Conservation (phyloP, 768 basidiomycete genomes). For the Suillus placidus region DNA sequence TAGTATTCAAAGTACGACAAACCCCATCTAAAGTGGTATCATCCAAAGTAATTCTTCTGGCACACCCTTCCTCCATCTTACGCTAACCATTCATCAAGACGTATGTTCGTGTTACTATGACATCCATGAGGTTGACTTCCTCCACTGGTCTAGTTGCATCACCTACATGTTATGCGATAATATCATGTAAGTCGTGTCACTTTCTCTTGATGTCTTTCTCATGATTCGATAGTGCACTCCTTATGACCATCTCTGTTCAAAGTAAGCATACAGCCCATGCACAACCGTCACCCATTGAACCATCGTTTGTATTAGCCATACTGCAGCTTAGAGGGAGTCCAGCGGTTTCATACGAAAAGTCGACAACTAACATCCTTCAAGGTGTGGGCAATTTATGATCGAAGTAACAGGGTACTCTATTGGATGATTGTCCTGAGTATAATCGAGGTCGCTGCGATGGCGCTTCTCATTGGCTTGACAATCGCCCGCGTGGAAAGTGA, state of each 20-base stretch:
- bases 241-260: slow-evolving; percentile 19
- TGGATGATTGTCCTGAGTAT: slow-evolving; percentile 8
- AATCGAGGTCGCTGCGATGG: slow-evolving; percentile 11
- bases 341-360: not conserved
- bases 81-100: not conserved
- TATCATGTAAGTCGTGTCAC: slow-evolving; percentile 7
- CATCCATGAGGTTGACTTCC: not conserved
- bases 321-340: slow-evolving; percentile 13
- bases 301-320: slow-evolving; percentile 1
- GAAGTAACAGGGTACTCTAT: slow-evolving; percentile 9
- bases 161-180: slow-evolving; percentile 13
- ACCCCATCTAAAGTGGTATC: not conserved
- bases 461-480: slow-evolving; percentile 13
- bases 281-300: not conserved
- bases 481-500: slow-evolving; percentile 12
- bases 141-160: slow-evolving; percentile 8
- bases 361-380: slow-evolving; percentile 6
- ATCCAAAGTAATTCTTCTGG: slow-evolving; percentile 4
- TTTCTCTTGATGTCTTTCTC: not conserved
- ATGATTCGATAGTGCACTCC: slow-evolving; percentile 11
- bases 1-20: slow-evolving; percentile 5
- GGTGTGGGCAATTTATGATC: slow-evolving; percentile 17
- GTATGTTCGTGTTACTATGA: not conserved
- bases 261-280: not conserved
- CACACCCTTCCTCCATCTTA: not conserved